Conservation (phyloP, 768 basidiomycete species). For the Roridomyces roridus region DNA sequence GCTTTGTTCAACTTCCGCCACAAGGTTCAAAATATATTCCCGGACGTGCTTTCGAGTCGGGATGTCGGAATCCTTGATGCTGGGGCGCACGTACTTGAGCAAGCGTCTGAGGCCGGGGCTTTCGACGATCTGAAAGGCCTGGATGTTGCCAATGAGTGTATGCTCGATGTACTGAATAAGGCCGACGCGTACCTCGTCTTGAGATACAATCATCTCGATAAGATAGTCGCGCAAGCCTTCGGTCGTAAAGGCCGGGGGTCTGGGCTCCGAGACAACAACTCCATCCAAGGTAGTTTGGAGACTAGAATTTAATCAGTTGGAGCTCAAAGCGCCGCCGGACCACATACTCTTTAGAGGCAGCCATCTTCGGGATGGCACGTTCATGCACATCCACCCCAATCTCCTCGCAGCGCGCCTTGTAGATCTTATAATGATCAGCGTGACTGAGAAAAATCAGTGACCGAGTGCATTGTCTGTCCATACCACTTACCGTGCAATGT, state of each 20-base stretch:
- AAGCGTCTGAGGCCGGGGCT: too few relatives aligned
- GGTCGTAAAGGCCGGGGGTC: neutral
- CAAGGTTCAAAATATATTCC: neutral
- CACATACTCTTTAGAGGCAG: neutral
- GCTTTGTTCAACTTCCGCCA: neutral
- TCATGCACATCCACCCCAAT: neutral
- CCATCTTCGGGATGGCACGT: neutral
- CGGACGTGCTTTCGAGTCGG: conserved; percentile 6
- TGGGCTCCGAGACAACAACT: neutral
- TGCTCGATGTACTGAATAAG: too few relatives aligned
- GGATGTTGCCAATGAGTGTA: too few relatives aligned
- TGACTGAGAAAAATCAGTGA: neutral
- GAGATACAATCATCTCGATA: neutral
- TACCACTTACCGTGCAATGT: neutral
- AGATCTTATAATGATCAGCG: neutral
- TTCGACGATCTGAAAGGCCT: too few relatives aligned
- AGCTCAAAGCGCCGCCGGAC: neutral
- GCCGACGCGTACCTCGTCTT: neutral
- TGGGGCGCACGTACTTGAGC: neutral
- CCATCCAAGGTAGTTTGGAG: neutral
- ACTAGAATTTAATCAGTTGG: neutral
- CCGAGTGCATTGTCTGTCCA: neutral
- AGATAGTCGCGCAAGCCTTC: neutral
- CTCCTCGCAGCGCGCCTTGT: neutral
- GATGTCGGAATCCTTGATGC: neutral